Evolutionary conservation across 768 basidiomycete species (phyloP).

Genomic region (Rhizopogon roseolus): DNA sequence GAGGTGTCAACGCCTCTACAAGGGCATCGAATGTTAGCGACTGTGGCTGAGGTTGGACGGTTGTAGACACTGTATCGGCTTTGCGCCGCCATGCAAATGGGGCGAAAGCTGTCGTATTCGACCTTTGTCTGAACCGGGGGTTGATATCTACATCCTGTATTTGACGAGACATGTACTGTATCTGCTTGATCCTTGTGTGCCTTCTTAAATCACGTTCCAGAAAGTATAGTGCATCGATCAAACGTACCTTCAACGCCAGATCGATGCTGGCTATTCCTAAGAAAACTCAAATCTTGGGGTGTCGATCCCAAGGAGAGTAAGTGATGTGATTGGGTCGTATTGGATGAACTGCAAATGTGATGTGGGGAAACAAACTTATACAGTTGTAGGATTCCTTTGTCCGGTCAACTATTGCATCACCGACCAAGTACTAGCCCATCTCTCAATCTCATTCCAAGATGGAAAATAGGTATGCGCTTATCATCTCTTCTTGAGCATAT

Average conservation of each 20-base stretch:
- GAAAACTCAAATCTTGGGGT: background rate
- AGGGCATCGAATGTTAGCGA: conserved; percentile 38
- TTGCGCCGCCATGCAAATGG: conserved; percentile 37
- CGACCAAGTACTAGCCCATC: background rate
- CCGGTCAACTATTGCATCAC: background rate
- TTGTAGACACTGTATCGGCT: conserved; percentile 22
- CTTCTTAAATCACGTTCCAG: background rate
- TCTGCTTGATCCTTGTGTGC: background rate
- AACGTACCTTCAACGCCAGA: background rate
- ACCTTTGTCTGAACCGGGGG: conserved; percentile 31
- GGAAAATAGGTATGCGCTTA: too few relatives aligned
- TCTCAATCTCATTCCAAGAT: too few relatives aligned
- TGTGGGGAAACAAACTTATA: background rate
- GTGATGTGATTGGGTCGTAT: background rate
- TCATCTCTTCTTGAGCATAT: too few relatives aligned
- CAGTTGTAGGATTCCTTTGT: background rate
- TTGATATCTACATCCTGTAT: conserved; percentile 26
- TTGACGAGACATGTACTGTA: conserved; percentile 22
- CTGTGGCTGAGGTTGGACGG: conserved; percentile 23
- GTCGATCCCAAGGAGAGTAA: background rate
- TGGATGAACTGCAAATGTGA: background rate
- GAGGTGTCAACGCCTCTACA: conserved; percentile 41
- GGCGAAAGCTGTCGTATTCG: conserved; percentile 39
- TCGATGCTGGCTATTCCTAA: background rate
- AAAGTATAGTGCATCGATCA: background rate